Conservation (phyloP, 2,329 filamentous ascomycete species). For the Diplocarpon mali region DNA sequence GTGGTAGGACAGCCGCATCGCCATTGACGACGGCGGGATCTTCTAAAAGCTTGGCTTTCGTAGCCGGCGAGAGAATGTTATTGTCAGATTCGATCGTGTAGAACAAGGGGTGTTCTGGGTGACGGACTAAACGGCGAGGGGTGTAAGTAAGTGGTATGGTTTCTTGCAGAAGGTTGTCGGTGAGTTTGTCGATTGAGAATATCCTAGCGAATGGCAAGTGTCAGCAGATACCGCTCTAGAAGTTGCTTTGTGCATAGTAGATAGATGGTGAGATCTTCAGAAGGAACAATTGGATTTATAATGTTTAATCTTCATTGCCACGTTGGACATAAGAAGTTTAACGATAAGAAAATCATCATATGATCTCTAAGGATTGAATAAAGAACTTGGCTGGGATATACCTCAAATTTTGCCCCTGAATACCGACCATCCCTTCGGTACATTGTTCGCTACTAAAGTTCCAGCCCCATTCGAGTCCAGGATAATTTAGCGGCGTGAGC, state of each 20-base stretch:
- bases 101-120: slow-evolving; percentile 80
- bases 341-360: slow-evolving; percentile 35
- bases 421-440: slow-evolving; percentile 85
- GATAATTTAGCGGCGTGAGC: slow-evolving; percentile 83
- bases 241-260: neutral
- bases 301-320: slow-evolving; percentile 42
- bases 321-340: slow-evolving; percentile 26
- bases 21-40: slow-evolving; percentile 63
- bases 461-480: slow-evolving; percentile 84
- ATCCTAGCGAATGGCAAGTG: slow-evolving; percentile 44
- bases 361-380: slow-evolving; percentile 15
- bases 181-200: slow-evolving; percentile 79
- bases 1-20: slow-evolving; percentile 57
- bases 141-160: slow-evolving; percentile 83
- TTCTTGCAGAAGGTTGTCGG: slow-evolving; percentile 77
- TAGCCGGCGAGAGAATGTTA: slow-evolving; percentile 74
- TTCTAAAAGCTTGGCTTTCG: slow-evolving; percentile 61
- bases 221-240: slow-evolving; percentile 25
- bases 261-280: slow-evolving; percentile 46
- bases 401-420: slow-evolving; percentile 80
- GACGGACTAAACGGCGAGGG: slow-evolving; percentile 74
- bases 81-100: slow-evolving; percentile 93
- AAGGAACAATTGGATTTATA: slow-evolving; percentile 91
- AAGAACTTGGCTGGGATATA: slow-evolving; percentile 35
- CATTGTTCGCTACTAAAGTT: slow-evolving; percentile 95